These are phyloP conservation scores for Arabis alpina DNA, from an alignment of 345 rosid genomes.

Conservation along the genomic window DNA sequence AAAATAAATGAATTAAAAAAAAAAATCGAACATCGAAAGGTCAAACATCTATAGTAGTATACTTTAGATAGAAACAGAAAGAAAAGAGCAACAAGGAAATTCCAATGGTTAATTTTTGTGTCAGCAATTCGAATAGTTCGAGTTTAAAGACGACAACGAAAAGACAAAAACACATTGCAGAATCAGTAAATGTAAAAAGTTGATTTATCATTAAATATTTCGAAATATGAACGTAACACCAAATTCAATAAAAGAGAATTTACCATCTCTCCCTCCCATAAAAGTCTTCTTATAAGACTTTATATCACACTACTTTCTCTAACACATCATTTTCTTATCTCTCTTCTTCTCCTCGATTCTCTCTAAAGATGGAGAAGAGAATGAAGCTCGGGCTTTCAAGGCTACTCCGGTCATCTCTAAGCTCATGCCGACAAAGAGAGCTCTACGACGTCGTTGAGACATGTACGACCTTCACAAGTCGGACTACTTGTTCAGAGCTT, in stretches of 20 bases:
- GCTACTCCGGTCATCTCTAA: constrained; percentile 64
- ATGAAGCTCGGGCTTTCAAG: constrained; percentile 67
- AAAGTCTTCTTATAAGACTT: constrained; percentile 4
- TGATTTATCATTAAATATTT: constrained; percentile 10
- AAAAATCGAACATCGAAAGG: constrained; percentile 12
- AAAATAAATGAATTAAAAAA: background rate
- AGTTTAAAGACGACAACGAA: constrained; percentile 40
- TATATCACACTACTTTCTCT: constrained; percentile 14
- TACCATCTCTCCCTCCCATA: constrained; percentile 21
- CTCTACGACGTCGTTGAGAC: constrained; percentile 63
- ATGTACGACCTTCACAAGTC: constrained; percentile 19
- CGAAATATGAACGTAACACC: constrained; percentile 9
- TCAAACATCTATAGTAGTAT: constrained; percentile 4
- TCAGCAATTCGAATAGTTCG: constrained; percentile 41
- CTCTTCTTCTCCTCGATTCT: constrained; percentile 24
- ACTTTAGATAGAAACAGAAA: constrained; percentile 30
- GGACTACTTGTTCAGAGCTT: constrained; percentile 26
- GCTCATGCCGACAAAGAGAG: constrained; percentile 62
- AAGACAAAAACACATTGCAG: constrained; percentile 40
- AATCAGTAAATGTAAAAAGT: constrained; percentile 37
- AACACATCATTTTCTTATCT: constrained; percentile 27
- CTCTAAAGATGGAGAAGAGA: constrained; percentile 59
- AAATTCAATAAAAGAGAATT: background rate
- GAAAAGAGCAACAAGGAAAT: constrained; percentile 39
- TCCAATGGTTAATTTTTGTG: constrained; percentile 42